A percentile compares a stretch with the other conserved stretches of the same genome.
Evolutionary conservation across 257 asterid genomes (phyloP).

Genomic region (Nicotiana undulata): DNA sequence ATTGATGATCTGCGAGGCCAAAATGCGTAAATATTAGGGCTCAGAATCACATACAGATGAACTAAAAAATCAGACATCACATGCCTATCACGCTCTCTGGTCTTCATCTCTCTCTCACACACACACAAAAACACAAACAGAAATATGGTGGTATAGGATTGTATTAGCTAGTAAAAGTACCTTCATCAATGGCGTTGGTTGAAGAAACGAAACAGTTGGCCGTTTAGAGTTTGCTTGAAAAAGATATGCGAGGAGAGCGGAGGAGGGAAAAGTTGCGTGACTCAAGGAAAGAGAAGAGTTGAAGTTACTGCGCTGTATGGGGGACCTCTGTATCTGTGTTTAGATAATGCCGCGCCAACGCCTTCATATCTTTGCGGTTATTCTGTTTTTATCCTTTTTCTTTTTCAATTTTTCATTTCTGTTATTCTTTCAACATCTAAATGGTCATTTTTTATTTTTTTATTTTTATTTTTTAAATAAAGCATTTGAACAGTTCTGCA

Average conservation of each 20-base stretch:
- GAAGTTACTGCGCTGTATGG: neutral
- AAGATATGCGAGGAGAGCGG: neutral
- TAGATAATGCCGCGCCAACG: neutral
- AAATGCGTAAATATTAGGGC: neutral
- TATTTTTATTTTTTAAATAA: neutral
- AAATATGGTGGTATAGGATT: neutral
- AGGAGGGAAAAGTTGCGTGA: neutral
- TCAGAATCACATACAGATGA: neutral
- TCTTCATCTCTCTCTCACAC: neutral
- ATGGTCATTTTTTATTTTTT: neutral
- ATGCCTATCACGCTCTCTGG: neutral
- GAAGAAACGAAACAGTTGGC: neutral
- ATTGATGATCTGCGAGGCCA: conserved; percentile 12
- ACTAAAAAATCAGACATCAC: neutral
- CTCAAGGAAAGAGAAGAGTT: neutral
- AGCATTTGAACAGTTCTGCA: neutral
- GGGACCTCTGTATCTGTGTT: neutral
- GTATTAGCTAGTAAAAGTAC: neutral
- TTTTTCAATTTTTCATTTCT: neutral
- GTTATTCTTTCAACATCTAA: neutral
- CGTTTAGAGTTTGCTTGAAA: neutral
- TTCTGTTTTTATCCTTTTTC: neutral
- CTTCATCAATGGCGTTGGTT: neutral
- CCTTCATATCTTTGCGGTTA: neutral
- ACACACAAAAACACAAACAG: neutral